A percentile compares a stretch with the other conserved stretches of the same genome.
Conservation (phyloP, 352 stramenopile genomes). For the Pythium coloratum region DNA sequence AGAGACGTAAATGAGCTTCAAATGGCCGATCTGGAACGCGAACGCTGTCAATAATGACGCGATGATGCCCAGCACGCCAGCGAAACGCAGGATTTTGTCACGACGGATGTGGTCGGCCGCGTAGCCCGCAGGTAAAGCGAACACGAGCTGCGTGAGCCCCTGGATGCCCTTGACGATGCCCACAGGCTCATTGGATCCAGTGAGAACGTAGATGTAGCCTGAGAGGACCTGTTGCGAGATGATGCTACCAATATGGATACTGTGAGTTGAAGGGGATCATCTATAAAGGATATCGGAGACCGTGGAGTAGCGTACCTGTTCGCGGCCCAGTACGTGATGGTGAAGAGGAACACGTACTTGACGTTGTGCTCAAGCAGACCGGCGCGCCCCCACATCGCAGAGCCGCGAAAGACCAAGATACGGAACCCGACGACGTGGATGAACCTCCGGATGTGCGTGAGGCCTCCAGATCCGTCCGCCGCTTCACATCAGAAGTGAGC, state of each 20-base stretch:
- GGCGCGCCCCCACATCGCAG: constrained; percentile 14
- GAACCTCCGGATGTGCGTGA: background rate
- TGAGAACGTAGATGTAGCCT: constrained; percentile 63
- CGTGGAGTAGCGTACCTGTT: constrained; percentile 37
- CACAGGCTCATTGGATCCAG: constrained; percentile 46
- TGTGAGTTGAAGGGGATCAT: background rate
- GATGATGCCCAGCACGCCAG: constrained; percentile 39
- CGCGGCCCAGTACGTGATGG: constrained; percentile 56
- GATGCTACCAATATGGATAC: constrained; percentile 32
- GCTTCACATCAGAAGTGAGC: background rate
- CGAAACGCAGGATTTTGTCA: constrained; percentile 46
- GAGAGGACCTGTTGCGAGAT: constrained; percentile 56
- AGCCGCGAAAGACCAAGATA: background rate
- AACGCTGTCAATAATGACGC: constrained; percentile 43
- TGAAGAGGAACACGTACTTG: constrained; percentile 73
- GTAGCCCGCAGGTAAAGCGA: constrained; percentile 53
- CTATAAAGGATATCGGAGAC: background rate
- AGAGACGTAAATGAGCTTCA: constrained; percentile 56
- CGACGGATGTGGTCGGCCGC: constrained; percentile 53
- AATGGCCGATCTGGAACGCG: constrained; percentile 41
- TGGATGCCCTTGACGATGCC: constrained; percentile 47
- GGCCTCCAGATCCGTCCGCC: background rate
- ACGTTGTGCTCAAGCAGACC: constrained; percentile 61
- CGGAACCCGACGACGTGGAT: background rate
- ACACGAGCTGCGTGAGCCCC: constrained; percentile 54